A percentile compares a stretch with the other conserved stretches of the same genome.
phyloP scores from a whole-genome alignment of 495 filamentous ascomycete species.

The Penicillium cataractarum region DNA sequence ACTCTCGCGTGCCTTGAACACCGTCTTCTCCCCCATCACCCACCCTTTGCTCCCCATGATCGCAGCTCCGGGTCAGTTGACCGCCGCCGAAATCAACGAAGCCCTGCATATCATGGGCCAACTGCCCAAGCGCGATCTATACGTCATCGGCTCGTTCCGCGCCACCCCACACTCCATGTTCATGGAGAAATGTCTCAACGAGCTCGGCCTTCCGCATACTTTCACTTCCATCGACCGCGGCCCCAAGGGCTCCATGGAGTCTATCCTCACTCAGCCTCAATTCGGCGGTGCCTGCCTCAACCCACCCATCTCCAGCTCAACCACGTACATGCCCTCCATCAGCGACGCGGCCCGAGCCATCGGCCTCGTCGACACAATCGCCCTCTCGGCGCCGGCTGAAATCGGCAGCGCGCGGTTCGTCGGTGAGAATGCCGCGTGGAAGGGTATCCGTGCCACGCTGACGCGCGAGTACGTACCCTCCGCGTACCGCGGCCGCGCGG shows the following conservation, averaged over 20 bases:
- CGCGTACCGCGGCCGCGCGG: constrained; percentile 73
- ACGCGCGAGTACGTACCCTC: constrained; percentile 81
- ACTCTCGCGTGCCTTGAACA: constrained; percentile 78
- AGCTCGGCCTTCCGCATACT: constrained; percentile 79
- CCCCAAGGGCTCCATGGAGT: constrained; percentile 63
- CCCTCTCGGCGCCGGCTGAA: constrained; percentile 49
- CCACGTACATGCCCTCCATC: constrained; percentile 62
- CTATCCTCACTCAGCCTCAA: constrained; percentile 65
- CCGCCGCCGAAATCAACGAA: constrained; percentile 79
- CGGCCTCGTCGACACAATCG: constrained; percentile 78
- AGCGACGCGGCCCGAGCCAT: constrained; percentile 75
- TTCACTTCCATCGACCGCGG: constrained; percentile 75
- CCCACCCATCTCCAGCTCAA: constrained; percentile 59
- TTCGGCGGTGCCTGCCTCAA: constrained; percentile 82
- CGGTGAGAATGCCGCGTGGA: constrained; percentile 82
- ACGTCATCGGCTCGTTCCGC: constrained; percentile 74
- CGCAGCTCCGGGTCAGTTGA: constrained; percentile 81
- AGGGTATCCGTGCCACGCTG: constrained; percentile 77
- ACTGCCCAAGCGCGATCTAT: constrained; percentile 76
- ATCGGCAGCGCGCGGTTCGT: constrained; percentile 53
- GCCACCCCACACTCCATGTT: constrained; percentile 77
- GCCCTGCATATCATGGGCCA: constrained; percentile 78
- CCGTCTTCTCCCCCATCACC: constrained; percentile 83
- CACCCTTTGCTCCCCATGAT: constrained; percentile 83
- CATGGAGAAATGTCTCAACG: constrained; percentile 87